These are phyloP conservation scores for Fusarium ramigenum DNA, from an alignment of 2,329 filamentous ascomycete genomes.

Conservation along the genomic window DNA sequence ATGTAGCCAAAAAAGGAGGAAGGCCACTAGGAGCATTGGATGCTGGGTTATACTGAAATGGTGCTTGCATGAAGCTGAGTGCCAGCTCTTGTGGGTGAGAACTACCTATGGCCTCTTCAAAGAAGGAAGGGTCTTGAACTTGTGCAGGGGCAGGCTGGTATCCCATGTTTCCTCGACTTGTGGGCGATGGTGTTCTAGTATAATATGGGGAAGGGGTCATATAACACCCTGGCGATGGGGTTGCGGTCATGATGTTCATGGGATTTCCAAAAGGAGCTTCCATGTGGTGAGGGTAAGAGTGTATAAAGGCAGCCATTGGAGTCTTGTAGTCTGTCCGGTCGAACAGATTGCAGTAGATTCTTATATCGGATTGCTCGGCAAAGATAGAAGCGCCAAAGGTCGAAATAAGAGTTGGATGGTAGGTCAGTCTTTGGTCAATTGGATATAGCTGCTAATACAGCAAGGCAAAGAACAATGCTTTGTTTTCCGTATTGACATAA, in stretches of 20 bases:
- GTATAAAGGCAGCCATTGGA: slow-evolving; percentile 32
- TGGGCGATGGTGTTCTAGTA: slow-evolving; percentile 36
- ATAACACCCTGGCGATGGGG: slow-evolving; percentile 30
- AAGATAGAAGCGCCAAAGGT: background rate
- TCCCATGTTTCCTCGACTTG: slow-evolving; percentile 24
- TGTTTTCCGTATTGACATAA: background rate
- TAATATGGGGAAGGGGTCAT: slow-evolving; percentile 35
- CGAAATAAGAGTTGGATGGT: background rate
- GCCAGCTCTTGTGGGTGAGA: slow-evolving; percentile 32
- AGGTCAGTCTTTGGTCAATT: background rate
- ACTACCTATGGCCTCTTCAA: slow-evolving; percentile 40
- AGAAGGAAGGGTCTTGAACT: slow-evolving; percentile 36
- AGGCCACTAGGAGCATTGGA: slow-evolving; percentile 2
- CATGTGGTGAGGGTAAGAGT: slow-evolving; percentile 31
- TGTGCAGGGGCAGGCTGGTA: slow-evolving; percentile 34
- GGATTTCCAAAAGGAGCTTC: slow-evolving; percentile 24
- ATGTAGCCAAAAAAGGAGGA: background rate
- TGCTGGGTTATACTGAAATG: slow-evolving; percentile 19
- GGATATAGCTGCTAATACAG: background rate
- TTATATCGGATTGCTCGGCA: background rate
- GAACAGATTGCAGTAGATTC: slow-evolving; percentile 5
- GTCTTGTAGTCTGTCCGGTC: background rate
- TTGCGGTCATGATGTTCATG: slow-evolving; percentile 22
- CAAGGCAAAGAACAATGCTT: background rate
- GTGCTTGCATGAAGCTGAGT: slow-evolving; percentile 29